A percentile compares a stretch with the other conserved stretches of the same genome.
Conservation (phyloP, 352 stramenopile genomes). For the Saprolegnia parasitica region DNA sequence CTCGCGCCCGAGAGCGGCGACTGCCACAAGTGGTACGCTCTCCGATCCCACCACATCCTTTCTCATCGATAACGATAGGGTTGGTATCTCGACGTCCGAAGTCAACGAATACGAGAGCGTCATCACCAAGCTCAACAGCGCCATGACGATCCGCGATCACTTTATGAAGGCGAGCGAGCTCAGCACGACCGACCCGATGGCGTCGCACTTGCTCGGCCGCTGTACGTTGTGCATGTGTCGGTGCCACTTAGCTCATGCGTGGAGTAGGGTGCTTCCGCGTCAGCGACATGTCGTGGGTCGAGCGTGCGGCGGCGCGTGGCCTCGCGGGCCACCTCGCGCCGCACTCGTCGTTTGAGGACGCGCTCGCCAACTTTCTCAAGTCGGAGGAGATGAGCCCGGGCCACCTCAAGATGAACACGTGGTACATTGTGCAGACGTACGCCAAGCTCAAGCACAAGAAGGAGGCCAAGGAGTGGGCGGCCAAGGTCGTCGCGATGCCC, state of each 20-base stretch:
- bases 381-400: slow-evolving; percentile 52
- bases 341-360: slow-evolving; percentile 26
- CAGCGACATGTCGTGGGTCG: slow-evolving; percentile 23
- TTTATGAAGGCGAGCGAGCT: slow-evolving; percentile 25
- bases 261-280: slow-evolving; percentile 24
- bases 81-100: neutral
- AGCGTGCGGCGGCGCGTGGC: slow-evolving; percentile 19
- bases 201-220: slow-evolving; percentile 24
- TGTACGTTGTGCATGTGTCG: neutral
- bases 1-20: neutral
- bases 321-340: slow-evolving; percentile 23
- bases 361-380: slow-evolving; percentile 27
- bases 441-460: slow-evolving; percentile 52
- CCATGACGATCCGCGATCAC: slow-evolving; percentile 4
- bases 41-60: no score
- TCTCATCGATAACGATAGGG: no score
- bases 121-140: neutral
- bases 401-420: slow-evolving; percentile 73
- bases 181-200: slow-evolving; percentile 27
- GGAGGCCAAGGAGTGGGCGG: slow-evolving; percentile 44
- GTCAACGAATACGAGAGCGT: neutral
- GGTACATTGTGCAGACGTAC: slow-evolving; percentile 55
- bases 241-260: neutral
- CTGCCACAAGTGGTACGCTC: neutral
- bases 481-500: slow-evolving; percentile 42